Evolutionary conservation across 1,284 basidiomycete species (phyloP).

Genomic region (Heterobasidion occidentale): DNA sequence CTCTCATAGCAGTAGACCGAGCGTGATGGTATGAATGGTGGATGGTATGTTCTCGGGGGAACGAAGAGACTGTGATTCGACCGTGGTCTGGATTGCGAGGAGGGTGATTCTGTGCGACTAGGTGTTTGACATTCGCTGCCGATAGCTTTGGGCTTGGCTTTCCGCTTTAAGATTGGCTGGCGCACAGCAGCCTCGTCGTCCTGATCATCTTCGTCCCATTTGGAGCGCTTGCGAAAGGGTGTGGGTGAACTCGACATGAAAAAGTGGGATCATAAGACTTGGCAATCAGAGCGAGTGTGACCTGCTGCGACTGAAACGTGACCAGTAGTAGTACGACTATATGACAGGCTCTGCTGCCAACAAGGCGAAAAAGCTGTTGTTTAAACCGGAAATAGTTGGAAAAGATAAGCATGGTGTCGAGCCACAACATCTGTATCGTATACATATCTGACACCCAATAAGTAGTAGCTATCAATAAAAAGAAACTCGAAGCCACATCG

Average conservation of each 20-base stretch:
- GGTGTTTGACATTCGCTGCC: background rate
- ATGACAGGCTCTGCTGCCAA: too few species aligned
- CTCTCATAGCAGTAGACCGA: constrained; percentile 91
- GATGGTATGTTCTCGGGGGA: constrained; percentile 70
- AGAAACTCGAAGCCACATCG: too few species aligned
- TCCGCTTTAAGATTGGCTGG: constrained; percentile 17
- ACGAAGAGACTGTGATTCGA: constrained; percentile 56
- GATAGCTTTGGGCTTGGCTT: constrained; percentile 10
- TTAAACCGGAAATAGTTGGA: too few species aligned
- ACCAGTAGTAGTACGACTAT: too few species aligned
- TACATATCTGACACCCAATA: too few species aligned
- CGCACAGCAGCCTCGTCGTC: constrained; percentile 9
- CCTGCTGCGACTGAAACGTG: too few species aligned
- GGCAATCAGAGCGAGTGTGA: too few species aligned
- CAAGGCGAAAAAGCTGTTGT: too few species aligned
- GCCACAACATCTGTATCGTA: too few species aligned
- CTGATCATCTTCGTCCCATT: constrained; percentile 55
- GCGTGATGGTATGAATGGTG: constrained; percentile 72
- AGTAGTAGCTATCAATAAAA: too few species aligned
- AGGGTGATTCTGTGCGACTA: background rate
- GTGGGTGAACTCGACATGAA: constrained; percentile 16
- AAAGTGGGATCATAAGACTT: background rate
- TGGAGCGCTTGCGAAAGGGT: constrained; percentile 58
- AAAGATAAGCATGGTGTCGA: too few species aligned
- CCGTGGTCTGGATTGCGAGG: constrained; percentile 14